Evolutionary conservation across 257 asterid genomes (phyloP), one percentile per base, ranked within the genome.

Genomic region (Salvia splendens): DNA sequence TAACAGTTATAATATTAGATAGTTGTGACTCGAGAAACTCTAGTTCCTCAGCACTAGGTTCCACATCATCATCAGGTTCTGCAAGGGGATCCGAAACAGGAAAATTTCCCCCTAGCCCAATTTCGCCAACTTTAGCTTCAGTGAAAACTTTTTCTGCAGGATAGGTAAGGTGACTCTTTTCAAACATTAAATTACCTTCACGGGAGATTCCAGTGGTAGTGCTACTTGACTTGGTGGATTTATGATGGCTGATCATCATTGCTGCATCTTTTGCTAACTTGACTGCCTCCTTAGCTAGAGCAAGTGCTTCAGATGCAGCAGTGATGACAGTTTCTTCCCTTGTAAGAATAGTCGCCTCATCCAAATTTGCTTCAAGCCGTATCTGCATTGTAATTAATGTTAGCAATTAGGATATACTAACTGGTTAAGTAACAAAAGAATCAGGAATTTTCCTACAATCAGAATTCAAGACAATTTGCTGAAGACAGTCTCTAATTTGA

Each of bases 271-370:
- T 91, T 41, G 99, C 99, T 67, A 84, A 83, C 78, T 87, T 81
- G 50, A 88, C 76, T 68, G 99, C 97, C 53, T 88, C 94, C 76
- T 85, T 88, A 66, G 99, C 97, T 63, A 93, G 81, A 59, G 95
- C 87, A 69, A 90, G 89, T 40, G 95, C 96, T 81, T 93, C 97
- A 47, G 96, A 86, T 45, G 97, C 97, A 74, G 97, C 97, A 60
- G 89, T 83, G 65, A 90, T 79, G 38, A 79, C 77, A 54, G 94
- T 85, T 76, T 88, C 96, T 80, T 88, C 96, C 69, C 80, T 78
- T 64, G 89, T 76, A 79, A 78, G 75, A 73, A 83, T 84, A 53
- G 75, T 65, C 62, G 84, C 87, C 53, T 75, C 79, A 53, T 79
- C 78, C 70, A 73, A 81, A 63, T 78, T 71, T 51, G 85, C 78